Conservation (phyloP, 352 stramenopile genomes). For the Globisporangium polare region DNA sequence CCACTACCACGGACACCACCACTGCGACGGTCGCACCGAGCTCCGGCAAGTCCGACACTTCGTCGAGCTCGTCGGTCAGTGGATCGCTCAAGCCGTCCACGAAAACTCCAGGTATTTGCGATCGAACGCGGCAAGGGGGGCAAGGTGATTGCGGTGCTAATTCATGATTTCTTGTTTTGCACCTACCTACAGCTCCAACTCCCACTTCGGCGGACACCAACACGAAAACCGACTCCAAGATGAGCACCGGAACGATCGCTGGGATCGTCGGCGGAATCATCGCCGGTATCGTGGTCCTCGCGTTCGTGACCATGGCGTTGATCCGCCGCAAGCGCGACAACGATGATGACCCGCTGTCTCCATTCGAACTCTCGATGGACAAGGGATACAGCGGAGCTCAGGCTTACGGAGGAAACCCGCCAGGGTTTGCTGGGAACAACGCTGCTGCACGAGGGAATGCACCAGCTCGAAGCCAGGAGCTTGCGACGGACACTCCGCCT, state of each 20-base stretch:
- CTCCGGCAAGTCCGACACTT: neutral
- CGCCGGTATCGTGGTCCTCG: constrained; percentile 49
- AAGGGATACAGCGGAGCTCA: constrained; percentile 61
- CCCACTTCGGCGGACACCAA: constrained; percentile 4
- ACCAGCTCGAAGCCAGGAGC: constrained; percentile 10
- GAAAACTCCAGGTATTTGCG: constrained; percentile 5
- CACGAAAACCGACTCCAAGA: constrained; percentile 29
- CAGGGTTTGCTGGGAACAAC: constrained; percentile 14
- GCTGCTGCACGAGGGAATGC: constrained; percentile 23
- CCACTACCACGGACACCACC: neutral
- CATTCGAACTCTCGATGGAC: constrained; percentile 84
- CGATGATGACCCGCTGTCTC: constrained; percentile 75
- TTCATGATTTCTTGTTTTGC: constrained; percentile 1
- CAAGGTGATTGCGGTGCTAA: too few relatives aligned
- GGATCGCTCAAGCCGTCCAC: constrained; percentile 5
- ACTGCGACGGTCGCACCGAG: constrained; percentile 5
- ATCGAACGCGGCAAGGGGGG: too few relatives aligned
- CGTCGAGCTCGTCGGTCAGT: constrained; percentile 9
- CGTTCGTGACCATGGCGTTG: constrained; percentile 49
- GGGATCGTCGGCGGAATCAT: constrained; percentile 71
- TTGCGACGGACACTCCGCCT: constrained; percentile 34
- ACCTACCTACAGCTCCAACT: constrained; percentile 6
- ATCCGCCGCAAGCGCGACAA: constrained; percentile 50
- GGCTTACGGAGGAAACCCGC: constrained; percentile 38
- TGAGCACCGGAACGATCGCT: constrained; percentile 68